Percentiles rank a stretch among this genome's conserved stretches.
phyloP scores from a whole-genome alignment of 345 rosid species.

The Turnera subulata region DNA sequence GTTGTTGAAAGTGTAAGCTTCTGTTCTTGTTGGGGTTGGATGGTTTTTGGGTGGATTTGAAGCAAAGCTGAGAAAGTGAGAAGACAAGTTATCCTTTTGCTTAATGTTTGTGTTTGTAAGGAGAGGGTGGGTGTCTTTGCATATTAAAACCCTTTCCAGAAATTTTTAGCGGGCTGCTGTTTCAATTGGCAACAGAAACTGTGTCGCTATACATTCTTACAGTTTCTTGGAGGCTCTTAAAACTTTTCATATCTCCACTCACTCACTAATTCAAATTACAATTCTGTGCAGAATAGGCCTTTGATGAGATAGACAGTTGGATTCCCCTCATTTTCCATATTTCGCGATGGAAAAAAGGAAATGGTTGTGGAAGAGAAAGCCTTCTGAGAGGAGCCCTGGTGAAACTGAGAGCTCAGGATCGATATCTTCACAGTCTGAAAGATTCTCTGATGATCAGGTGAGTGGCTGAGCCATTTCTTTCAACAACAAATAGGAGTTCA shows the following conservation, averaged over 20 bases:
- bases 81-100: conserved; percentile 29
- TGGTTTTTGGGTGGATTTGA: conserved; percentile 42
- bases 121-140: conserved; percentile 27
- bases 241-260: neutral
- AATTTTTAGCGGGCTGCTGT: neutral
- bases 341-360: conserved; percentile 65
- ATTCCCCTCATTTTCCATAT: neutral
- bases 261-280: neutral
- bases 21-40: conserved; percentile 29
- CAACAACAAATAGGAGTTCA: neutral
- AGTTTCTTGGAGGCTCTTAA: conserved; percentile 6
- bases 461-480: conserved; percentile 5
- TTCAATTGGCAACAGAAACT: neutral
- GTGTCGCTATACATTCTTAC: conserved; percentile 7
- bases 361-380: conserved; percentile 69
- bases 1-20: neutral
- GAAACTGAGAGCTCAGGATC: conserved; percentile 73
- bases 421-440: conserved; percentile 63
- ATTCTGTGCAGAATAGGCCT: conserved; percentile 36
- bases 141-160: conserved; percentile 18
- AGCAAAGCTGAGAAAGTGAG: conserved; percentile 47
- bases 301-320: conserved; percentile 30
- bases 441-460: conserved; percentile 73
- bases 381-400: conserved; percentile 72
- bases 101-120: conserved; percentile 16